These are phyloP conservation scores for Rhododendron williamsianum DNA, from an alignment of 148 eudicot species.

Conservation along the genomic window DNA sequence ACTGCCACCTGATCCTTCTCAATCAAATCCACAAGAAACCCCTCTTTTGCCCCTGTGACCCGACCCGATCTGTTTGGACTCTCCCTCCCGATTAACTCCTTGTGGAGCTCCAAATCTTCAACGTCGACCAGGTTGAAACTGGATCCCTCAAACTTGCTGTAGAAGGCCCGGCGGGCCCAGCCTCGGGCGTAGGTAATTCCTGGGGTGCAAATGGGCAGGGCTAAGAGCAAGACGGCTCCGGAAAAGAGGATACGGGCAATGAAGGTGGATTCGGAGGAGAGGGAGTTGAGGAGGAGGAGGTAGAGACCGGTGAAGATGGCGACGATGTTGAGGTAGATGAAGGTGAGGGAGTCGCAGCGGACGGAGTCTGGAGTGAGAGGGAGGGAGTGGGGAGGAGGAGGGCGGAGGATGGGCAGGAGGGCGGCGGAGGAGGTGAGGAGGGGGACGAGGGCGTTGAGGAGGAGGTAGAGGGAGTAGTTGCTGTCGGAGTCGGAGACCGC, in stretches of 20 bases:
- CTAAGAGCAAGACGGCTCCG: slow-evolving; percentile 56
- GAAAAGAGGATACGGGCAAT: slow-evolving; percentile 38
- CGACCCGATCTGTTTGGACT: neutral
- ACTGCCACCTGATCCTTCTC: slow-evolving; percentile 44
- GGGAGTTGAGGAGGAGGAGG: slow-evolving; percentile 60
- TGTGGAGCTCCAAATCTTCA: slow-evolving; percentile 58
- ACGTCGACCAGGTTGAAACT: slow-evolving; percentile 53
- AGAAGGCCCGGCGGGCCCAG: slow-evolving; percentile 44
- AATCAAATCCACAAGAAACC: slow-evolving; percentile 31
- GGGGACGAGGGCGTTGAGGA: slow-evolving; percentile 61
- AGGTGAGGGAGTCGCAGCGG: slow-evolving; percentile 45
- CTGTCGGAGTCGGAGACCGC: slow-evolving; percentile 34
- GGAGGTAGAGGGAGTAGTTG: slow-evolving; percentile 42
- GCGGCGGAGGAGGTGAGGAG: slow-evolving; percentile 46
- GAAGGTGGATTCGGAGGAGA: slow-evolving; percentile 10
- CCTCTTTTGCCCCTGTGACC: slow-evolving; percentile 10
- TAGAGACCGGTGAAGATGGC: slow-evolving; percentile 72
- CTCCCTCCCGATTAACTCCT: slow-evolving; percentile 22
- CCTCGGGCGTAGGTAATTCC: slow-evolving; percentile 55
- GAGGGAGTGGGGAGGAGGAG: slow-evolving; percentile 36
- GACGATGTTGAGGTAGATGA: slow-evolving; percentile 49
- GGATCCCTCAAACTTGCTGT: slow-evolving; percentile 41
- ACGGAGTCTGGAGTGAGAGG: slow-evolving; percentile 33
- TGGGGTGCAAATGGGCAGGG: slow-evolving; percentile 52
- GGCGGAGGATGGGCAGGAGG: slow-evolving; percentile 58